Evolutionary conservation across 2,329 filamentous ascomycete species (phyloP).

Genomic region (Trichoderma oligosporum): DNA sequence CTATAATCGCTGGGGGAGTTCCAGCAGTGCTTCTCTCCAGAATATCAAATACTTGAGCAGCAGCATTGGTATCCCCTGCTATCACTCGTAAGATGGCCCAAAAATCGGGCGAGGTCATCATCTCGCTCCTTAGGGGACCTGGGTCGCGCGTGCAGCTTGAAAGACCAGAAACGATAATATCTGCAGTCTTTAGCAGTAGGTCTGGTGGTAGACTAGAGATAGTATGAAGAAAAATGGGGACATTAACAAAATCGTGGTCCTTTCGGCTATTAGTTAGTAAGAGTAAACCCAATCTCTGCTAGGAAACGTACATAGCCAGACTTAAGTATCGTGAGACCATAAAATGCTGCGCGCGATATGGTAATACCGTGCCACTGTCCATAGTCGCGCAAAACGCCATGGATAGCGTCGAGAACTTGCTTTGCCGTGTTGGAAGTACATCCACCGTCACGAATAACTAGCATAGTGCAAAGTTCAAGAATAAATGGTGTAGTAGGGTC

Average conservation of each 20-base stretch:
- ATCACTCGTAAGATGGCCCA: conserved; percentile 85
- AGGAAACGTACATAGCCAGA: conserved; percentile 70
- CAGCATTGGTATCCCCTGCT: conserved; percentile 64
- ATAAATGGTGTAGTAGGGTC: conserved; percentile 85
- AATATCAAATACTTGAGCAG: conserved; percentile 80
- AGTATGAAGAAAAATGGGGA: conserved; percentile 84
- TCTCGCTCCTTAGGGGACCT: conserved; percentile 77
- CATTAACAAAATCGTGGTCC: conserved; percentile 87
- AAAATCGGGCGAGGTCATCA: conserved; percentile 95
- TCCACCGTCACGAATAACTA: conserved; percentile 71
- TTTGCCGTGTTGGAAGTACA: conserved; percentile 73
- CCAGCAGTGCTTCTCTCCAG: conserved; percentile 72
- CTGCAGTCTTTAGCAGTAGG: conserved; percentile 69
- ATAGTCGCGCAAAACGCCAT: conserved; percentile 75
- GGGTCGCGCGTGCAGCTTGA: conserved; percentile 74
- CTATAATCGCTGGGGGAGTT: conserved; percentile 77
- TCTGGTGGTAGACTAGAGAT: conserved; percentile 84
- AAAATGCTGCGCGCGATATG: conserved; percentile 79
- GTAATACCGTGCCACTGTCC: conserved; percentile 76
- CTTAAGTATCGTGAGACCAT: conserved; percentile 76
- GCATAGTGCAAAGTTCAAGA: conserved; percentile 82
- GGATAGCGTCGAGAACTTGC: conserved; percentile 73
- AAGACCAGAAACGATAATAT: conserved; percentile 73
- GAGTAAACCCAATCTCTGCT: no score
- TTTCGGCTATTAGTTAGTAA: conserved; percentile 35